phyloP scores from a whole-genome alignment of 352 stramenopile genomes.

The Elongisporangium senticosum region DNA sequence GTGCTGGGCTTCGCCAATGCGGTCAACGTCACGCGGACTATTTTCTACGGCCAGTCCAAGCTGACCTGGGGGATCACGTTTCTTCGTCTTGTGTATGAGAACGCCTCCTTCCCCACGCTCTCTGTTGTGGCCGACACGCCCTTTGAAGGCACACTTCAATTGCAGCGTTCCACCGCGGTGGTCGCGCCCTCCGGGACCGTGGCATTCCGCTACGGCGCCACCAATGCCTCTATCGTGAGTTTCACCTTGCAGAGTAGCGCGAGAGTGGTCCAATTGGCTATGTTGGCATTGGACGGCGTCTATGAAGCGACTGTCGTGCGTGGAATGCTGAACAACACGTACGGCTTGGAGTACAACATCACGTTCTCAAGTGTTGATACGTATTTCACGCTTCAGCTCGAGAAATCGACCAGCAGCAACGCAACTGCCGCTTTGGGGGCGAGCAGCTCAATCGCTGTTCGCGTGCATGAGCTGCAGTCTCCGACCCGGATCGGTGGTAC shows the following conservation, averaged over 20 bases:
- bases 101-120: constrained; percentile 33
- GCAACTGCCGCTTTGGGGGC: constrained; percentile 12
- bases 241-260: constrained; percentile 16
- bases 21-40: constrained; percentile 25
- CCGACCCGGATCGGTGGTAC: constrained; percentile 38
- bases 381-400: constrained; percentile 25
- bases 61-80: constrained; percentile 63
- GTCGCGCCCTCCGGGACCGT: constrained; percentile 30
- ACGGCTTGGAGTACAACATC: constrained; percentile 44
- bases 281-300: constrained; percentile 27
- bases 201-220: constrained; percentile 37
- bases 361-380: constrained; percentile 47
- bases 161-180: constrained; percentile 6
- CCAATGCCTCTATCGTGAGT: constrained; percentile 6
- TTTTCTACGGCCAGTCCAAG: constrained; percentile 24
- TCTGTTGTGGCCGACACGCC: constrained; percentile 16
- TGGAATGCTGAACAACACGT: constrained; percentile 12
- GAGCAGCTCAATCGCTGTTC: constrained; percentile 6
- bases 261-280: constrained; percentile 19
- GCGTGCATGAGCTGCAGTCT: constrained; percentile 19
- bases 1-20: constrained; percentile 19
- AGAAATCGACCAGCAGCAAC: constrained; percentile 7
- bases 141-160: constrained; percentile 40
- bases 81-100: constrained; percentile 20
- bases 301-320: constrained; percentile 25